A percentile compares a stretch with the other conserved stretches of the same genome.
Evolutionary conservation across 352 stramenopile genomes (phyloP).

Genomic region (Phytophthora hibernalis): DNA sequence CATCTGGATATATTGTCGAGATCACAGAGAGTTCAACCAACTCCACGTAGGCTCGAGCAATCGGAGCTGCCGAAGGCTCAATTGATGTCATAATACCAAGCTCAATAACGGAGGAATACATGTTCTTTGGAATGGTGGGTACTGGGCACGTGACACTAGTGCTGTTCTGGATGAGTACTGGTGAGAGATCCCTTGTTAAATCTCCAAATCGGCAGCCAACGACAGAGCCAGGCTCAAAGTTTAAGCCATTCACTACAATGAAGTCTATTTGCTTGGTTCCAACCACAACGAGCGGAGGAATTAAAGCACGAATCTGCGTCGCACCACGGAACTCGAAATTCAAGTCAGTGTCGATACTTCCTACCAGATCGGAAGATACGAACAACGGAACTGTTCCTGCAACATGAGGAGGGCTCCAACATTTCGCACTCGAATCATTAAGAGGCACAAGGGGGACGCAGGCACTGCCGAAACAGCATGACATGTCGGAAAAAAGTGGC

Average conservation of each 20-base stretch:
- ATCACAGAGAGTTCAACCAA: slow-evolving; percentile 38
- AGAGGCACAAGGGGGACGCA: slow-evolving; percentile 34
- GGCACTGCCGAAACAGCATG: slow-evolving; percentile 55
- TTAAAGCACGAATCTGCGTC: slow-evolving; percentile 22
- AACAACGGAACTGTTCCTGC: slow-evolving; percentile 21
- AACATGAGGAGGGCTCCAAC: slow-evolving; percentile 23
- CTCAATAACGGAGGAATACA: slow-evolving; percentile 32
- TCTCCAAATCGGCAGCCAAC: slow-evolving; percentile 37
- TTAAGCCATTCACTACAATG: slow-evolving; percentile 36
- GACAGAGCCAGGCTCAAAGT: slow-evolving; percentile 20
- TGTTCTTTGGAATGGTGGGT: slow-evolving; percentile 23
- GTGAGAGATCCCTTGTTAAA: slow-evolving; percentile 13
- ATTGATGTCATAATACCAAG: slow-evolving; percentile 24
- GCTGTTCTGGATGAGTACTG: slow-evolving; percentile 13
- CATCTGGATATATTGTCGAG: slow-evolving; percentile 18
- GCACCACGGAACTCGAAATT: slow-evolving; percentile 33
- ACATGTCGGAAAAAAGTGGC: slow-evolving; percentile 36
- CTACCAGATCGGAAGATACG: slow-evolving; percentile 18
- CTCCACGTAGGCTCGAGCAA: slow-evolving; percentile 25
- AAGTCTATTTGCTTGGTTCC: slow-evolving; percentile 18
- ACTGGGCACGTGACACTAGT: slow-evolving; percentile 39
- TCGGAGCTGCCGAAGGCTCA: background rate
- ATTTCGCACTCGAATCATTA: slow-evolving; percentile 33
- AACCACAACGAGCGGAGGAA: slow-evolving; percentile 42
- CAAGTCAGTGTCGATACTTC: slow-evolving; percentile 19